Percentiles rank a stretch among this genome's conserved stretches.
phyloP scores from a whole-genome alignment of 139 green algal species.

The Volvox reticuliferus region DNA sequence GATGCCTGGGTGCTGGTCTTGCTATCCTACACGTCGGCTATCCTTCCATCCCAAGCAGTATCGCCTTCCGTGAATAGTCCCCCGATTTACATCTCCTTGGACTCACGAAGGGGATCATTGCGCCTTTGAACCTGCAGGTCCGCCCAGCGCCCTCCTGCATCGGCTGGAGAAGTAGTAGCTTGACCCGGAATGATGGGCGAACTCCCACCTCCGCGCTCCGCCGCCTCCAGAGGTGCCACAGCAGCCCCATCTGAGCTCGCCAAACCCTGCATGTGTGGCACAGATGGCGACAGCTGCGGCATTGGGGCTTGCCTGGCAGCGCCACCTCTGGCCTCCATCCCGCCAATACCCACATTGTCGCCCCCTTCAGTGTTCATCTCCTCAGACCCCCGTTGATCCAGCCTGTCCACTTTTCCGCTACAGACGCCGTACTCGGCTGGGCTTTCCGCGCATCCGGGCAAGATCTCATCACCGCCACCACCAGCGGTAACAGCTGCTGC shows the following conservation, averaged over 20 bases:
- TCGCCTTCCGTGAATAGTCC: too few species aligned
- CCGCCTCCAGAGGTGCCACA: neutral
- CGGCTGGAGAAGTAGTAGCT: neutral
- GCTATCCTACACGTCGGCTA: too few species aligned
- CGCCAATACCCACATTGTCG: neutral
- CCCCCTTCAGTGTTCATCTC: neutral
- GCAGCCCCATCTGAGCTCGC: neutral
- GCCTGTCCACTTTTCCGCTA: neutral
- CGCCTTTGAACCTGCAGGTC: neutral
- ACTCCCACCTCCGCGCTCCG: neutral
- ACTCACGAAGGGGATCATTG: neutral
- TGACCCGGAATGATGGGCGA: neutral
- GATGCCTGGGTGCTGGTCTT: too few species aligned
- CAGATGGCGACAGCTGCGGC: neutral
- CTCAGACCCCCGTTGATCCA: neutral
- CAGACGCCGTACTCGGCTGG: neutral
- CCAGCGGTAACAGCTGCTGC: neutral
- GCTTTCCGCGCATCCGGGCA: neutral
- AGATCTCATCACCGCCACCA: neutral
- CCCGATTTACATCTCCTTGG: too few species aligned
- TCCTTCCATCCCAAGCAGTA: too few species aligned
- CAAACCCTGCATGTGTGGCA: neutral
- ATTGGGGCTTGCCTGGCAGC: neutral
- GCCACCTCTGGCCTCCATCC: neutral
- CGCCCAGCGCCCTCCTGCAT: conserved; percentile 1